Evolutionary conservation across 148 eudicot genomes (phyloP), one percentile per base, ranked within the genome.

Genomic region (Fagopyrum homotropicum): DNA sequence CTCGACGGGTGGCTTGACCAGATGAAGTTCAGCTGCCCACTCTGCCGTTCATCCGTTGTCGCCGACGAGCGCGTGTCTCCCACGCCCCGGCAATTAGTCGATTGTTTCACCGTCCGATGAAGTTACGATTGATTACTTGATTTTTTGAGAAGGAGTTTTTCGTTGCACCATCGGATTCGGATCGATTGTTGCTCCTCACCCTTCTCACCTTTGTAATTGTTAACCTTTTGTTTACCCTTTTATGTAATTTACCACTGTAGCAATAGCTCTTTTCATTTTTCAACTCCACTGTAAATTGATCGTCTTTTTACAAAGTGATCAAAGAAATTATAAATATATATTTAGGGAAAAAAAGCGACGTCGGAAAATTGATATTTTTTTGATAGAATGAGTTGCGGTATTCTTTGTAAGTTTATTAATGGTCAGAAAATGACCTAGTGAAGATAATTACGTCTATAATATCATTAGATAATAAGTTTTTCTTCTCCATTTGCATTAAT

Each of bases 1-100:
- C 82, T 92, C 66, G 92, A 87, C 6, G 89, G 92, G 5, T 92
- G 97, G 97, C 86, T 92, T 11, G 82, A 82, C 16, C 88, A 82
- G 45, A 74, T 83, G 70, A 87, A 87, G 51, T 88, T 88, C 75
- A 90, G 69, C 76, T 92, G 97, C 74, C 97, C 97, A 0, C 79
- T 92, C 15, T 92, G 95, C 78, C 89, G 97, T 40, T 80, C 85
- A 14, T 80, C 89, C 14, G 63, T 87, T 15, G 84, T 87, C 2
- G 45, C 82, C 9, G 89, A 76, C 9, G 77, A 77, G 80, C 91
- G 85, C 83, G 88, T 83, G 57, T 78, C 40, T 0, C 2, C 45
- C 46, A 75, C 79, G 51, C 52, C 57, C 79, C 72, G 82, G 79
- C 96, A 87, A 73, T 84, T 89, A 70, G 76, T 63, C 6, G 68